Evolutionary conservation across 192 early-diverging fungal species (phyloP).

Genomic region (Ambispora gerdemannii): DNA sequence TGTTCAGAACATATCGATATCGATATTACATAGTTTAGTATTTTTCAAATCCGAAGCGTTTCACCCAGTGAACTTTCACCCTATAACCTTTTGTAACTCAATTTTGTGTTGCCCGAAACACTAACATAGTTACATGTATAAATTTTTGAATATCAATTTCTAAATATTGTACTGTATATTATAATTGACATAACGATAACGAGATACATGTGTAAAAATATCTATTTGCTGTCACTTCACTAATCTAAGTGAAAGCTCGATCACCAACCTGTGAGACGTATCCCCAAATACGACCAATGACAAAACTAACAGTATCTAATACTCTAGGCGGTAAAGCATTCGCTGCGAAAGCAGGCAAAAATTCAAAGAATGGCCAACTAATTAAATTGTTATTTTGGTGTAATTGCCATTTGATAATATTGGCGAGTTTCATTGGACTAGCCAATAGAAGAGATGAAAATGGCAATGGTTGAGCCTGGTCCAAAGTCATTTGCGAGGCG

Average conservation of each 20-base stretch:
- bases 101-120: too few relatives aligned
- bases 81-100: too few relatives aligned
- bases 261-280: neutral
- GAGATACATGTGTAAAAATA: too few relatives aligned
- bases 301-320: neutral
- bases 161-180: too few relatives aligned
- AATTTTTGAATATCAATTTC: too few relatives aligned
- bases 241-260: neutral
- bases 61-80: too few relatives aligned
- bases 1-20: too few relatives aligned
- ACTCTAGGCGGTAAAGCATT: neutral
- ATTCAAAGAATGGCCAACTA: slow-evolving; percentile 16
- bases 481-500: slow-evolving; percentile 20
- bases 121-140: too few relatives aligned
- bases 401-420: slow-evolving; percentile 14
- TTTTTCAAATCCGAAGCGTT: too few relatives aligned
- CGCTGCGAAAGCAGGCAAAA: neutral
- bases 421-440: neutral
- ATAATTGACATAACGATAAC: too few relatives aligned
- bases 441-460: neutral
- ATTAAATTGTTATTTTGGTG: neutral
- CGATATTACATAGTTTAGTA: too few relatives aligned
- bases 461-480: slow-evolving; percentile 13
- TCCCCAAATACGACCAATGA: neutral
- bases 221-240: neutral